A percentile compares a stretch with the other conserved stretches of the same genome.
phyloP scores from a whole-genome alignment of 176 grass and related monocot genomes.

The Tillandsia leiboldiana region DNA sequence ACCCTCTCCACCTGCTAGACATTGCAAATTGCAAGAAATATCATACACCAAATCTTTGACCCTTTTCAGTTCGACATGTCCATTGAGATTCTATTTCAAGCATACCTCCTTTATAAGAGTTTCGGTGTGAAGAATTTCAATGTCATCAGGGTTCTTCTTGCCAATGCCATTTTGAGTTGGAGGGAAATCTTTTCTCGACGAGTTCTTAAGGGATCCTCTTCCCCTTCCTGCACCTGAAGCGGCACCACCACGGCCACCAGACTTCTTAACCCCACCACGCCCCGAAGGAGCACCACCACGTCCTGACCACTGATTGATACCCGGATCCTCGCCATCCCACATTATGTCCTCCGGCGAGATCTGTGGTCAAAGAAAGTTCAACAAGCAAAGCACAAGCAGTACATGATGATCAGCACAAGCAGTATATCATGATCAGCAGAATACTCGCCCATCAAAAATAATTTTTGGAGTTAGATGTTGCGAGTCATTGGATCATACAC shows the following conservation, averaged over 20 bases:
- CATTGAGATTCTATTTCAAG: neutral
- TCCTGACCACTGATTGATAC: slow-evolving; percentile 14
- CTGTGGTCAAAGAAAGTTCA: neutral
- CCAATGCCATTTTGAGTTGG: slow-evolving; percentile 17
- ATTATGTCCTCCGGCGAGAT: slow-evolving; percentile 21
- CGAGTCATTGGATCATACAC: no score
- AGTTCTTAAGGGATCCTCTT: slow-evolving; percentile 20
- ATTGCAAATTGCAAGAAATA: neutral
- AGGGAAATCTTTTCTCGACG: slow-evolving; percentile 11
- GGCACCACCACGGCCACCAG: slow-evolving; percentile 19
- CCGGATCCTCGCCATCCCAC: slow-evolving; percentile 21
- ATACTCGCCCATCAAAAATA: no score
- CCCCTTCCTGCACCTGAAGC: slow-evolving; percentile 20
- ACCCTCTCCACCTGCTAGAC: slow-evolving; percentile 71
- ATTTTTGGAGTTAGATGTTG: no score
- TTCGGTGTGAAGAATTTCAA: slow-evolving; percentile 22
- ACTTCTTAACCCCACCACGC: slow-evolving; percentile 14
- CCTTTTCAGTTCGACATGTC: neutral
- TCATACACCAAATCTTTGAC: neutral
- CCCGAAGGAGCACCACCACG: slow-evolving; percentile 8
- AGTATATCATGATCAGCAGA: no score
- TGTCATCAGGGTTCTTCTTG: slow-evolving; percentile 15
- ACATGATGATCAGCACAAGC: no score
- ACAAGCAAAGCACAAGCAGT: neutral
- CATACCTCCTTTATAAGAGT: slow-evolving; percentile 24